A percentile compares a stretch with the other conserved stretches of the same genome.
These are phyloP conservation scores for Blastobotrys elegans DNA, from an alignment of 1,139 yeast species.

Conservation along the genomic window DNA sequence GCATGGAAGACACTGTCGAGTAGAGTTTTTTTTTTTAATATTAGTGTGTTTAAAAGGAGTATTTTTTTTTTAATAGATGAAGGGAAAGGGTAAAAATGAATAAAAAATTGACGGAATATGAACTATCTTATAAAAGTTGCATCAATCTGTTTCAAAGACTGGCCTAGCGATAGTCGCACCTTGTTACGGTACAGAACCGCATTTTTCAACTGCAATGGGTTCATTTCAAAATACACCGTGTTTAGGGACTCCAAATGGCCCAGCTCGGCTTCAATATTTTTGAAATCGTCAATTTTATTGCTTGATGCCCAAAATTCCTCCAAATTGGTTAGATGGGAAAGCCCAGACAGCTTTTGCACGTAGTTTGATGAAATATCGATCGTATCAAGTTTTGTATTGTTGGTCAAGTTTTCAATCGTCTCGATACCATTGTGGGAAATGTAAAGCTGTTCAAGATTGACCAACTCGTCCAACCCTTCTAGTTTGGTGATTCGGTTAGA, in stretches of 20 bases:
- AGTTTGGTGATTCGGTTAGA: slow-evolving; percentile 74
- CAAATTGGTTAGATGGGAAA: slow-evolving; percentile 59
- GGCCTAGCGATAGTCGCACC: slow-evolving; percentile 64
- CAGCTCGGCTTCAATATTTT: slow-evolving; percentile 62
- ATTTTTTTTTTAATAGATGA: not conserved
- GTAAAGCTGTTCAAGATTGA: slow-evolving; percentile 76
- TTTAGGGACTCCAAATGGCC: slow-evolving; percentile 62
- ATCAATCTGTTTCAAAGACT: slow-evolving; percentile 79
- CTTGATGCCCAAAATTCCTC: slow-evolving; percentile 95
- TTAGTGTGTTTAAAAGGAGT: not conserved
- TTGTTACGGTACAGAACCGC: slow-evolving; percentile 84
- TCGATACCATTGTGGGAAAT: slow-evolving; percentile 80
- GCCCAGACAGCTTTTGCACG: slow-evolving; percentile 55
- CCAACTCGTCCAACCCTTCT: slow-evolving; percentile 73
- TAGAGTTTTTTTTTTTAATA: not conserved
- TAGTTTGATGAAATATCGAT: slow-evolving; percentile 79
- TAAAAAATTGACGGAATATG: too few relatives aligned
- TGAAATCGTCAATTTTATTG: slow-evolving; percentile 63
- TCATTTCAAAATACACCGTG: slow-evolving; percentile 93
- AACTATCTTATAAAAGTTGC: slow-evolving; percentile 55
- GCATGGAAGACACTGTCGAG: slow-evolving; percentile 20
- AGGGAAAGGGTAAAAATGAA: not conserved
- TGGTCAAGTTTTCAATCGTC: slow-evolving; percentile 73
- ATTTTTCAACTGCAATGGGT: slow-evolving; percentile 72
- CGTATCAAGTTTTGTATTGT: slow-evolving; percentile 60